A percentile compares a stretch with the other conserved stretches of the same genome.
Evolutionary conservation across 805 yeast genomes (phyloP).

Genomic region (Yamadazyma endophytica): DNA sequence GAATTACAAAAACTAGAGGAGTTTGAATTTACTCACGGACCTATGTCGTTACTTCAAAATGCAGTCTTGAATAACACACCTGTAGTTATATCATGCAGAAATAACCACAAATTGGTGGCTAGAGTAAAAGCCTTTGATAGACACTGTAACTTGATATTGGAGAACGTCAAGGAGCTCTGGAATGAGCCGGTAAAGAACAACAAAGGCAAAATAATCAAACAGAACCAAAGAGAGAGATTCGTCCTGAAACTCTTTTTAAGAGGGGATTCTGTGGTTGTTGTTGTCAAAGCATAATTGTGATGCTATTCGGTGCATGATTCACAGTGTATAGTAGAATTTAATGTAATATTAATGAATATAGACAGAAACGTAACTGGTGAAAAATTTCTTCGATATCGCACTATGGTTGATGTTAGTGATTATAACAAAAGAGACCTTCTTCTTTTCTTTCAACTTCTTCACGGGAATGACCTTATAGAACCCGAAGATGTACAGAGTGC

Average conservation of each 20-base stretch:
- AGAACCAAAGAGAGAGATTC: conserved; percentile 64
- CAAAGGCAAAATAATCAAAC: conserved; percentile 68
- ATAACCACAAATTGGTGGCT: conserved; percentile 87
- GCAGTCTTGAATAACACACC: conserved; percentile 73
- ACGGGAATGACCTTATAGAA: conserved; percentile 26
- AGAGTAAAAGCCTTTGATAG: conserved; percentile 93
- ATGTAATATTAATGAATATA: neutral
- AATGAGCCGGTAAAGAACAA: conserved; percentile 56
- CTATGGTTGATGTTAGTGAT: neutral
- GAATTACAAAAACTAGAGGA: conserved; percentile 84
- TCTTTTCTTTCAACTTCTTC: conserved; percentile 35
- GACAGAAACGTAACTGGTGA: neutral
- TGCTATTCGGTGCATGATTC: too few relatives aligned
- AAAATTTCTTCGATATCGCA: neutral
- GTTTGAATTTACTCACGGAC: conserved; percentile 84
- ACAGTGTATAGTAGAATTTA: too few relatives aligned
- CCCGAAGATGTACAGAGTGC: conserved; percentile 16
- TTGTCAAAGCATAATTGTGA: conserved; percentile 50
- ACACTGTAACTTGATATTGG: conserved; percentile 90
- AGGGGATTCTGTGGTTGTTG: conserved; percentile 92
- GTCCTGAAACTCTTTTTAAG: conserved; percentile 85
- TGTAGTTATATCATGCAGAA: conserved; percentile 83
- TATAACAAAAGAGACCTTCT: conserved; percentile 28
- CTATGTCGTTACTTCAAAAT: conserved; percentile 80
- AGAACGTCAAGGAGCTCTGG: conserved; percentile 88